Percentiles rank a stretch among this genome's conserved stretches.
Evolutionary conservation across 306 rosid species (phyloP).

Genomic region (Quercus suber): DNA sequence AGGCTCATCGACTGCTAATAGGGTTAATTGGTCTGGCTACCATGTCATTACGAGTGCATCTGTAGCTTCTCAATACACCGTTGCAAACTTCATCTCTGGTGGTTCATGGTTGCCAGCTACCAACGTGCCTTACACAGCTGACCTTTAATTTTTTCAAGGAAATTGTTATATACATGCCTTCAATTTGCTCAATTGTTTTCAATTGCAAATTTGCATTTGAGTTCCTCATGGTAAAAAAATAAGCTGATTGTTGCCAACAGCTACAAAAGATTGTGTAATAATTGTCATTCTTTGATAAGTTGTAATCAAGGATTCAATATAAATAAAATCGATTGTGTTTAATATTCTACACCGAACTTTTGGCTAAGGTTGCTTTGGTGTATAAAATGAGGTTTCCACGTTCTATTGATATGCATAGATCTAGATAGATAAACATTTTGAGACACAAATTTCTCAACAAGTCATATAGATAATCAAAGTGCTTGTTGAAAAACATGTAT

Average conservation of each 20-base stretch:
- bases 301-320: background rate
- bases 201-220: background rate
- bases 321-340: background rate
- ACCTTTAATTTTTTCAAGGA: constrained; percentile 25
- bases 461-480: too few relatives aligned
- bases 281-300: constrained; percentile 6
- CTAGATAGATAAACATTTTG: too few relatives aligned
- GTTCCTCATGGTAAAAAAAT: background rate
- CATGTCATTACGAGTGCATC: constrained; percentile 60
- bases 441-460: too few relatives aligned
- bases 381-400: too few relatives aligned
- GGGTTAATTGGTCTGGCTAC: constrained; percentile 71
- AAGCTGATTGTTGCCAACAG: too few relatives aligned
- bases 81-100: constrained; percentile 60
- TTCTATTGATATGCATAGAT: too few relatives aligned
- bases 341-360: background rate
- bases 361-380: too few relatives aligned
- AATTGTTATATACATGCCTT: background rate
- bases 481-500: too few relatives aligned
- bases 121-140: constrained; percentile 58
- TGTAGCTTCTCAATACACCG: constrained; percentile 62
- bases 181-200: background rate
- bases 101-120: constrained; percentile 59
- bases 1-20: constrained; percentile 50
- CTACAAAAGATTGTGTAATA: background rate